A percentile compares a stretch with the other conserved stretches of the same genome.
Evolutionary conservation across 1,139 yeast species (phyloP).

Genomic region (Scheffersomyces illinoinensis): DNA sequence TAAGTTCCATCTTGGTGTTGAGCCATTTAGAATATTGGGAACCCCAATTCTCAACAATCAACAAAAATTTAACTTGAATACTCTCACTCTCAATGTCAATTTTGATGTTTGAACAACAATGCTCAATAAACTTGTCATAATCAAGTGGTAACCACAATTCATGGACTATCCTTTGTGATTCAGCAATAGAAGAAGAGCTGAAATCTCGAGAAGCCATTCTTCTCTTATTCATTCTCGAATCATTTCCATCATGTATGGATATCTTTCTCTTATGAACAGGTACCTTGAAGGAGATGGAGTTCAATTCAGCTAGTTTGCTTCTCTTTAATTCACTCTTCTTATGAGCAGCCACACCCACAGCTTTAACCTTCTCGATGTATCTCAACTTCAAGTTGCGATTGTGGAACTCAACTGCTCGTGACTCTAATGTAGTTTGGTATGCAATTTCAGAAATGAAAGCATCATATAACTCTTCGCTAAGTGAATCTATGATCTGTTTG

Average conservation of each 20-base stretch:
- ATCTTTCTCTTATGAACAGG: constrained; percentile 24
- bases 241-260: constrained; percentile 16
- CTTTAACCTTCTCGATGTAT: constrained; percentile 23
- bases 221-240: constrained; percentile 10
- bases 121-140: constrained; percentile 21
- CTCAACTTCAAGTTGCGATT: constrained; percentile 23
- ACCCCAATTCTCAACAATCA: constrained; percentile 48
- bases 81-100: constrained; percentile 19
- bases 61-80: constrained; percentile 30
- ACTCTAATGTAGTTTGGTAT: constrained; percentile 41
- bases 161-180: constrained; percentile 33
- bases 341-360: constrained; percentile 25
- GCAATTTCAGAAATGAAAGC: constrained; percentile 63
- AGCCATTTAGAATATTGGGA: constrained; percentile 48
- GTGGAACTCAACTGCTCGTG: constrained; percentile 39
- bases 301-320: constrained; percentile 45
- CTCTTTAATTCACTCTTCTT: constrained; percentile 23
- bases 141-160: constrained; percentile 45
- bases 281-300: constrained; percentile 30
- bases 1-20: constrained; percentile 37
- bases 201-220: constrained; percentile 11
- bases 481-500: constrained; percentile 28
- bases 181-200: constrained; percentile 11
- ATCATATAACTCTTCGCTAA: constrained; percentile 50
- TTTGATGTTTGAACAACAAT: constrained; percentile 24